These are phyloP conservation scores for Rhodotorula paludigena DNA, from an alignment of 768 basidiomycete species.

Conservation along the genomic window DNA sequence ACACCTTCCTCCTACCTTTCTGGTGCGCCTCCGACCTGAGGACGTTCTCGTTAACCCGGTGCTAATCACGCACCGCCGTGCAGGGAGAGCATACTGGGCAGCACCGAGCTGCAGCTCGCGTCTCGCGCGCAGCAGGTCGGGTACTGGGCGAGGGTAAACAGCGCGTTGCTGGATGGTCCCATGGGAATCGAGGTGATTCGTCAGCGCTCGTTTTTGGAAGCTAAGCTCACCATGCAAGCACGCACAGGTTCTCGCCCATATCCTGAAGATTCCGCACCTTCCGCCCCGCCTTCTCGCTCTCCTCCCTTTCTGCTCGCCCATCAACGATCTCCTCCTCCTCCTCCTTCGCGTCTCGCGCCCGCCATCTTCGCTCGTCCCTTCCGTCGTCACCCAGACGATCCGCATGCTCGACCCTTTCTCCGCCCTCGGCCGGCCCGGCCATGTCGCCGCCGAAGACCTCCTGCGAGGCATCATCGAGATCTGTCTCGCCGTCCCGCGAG, in stretches of 20 bases:
- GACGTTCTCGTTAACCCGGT: too few species aligned
- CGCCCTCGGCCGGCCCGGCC: conserved; percentile 66
- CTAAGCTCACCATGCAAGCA: conserved; percentile 2
- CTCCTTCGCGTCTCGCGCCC: conserved; percentile 55
- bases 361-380: conserved; percentile 53
- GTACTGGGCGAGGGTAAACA: conserved; percentile 91
- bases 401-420: conserved; percentile 74
- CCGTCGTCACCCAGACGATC: conserved; percentile 73
- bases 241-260: conserved; percentile 80
- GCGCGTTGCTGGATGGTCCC: conserved; percentile 70
- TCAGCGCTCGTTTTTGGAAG: neutral
- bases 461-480: conserved; percentile 92
- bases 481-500: conserved; percentile 50
- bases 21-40: too few species aligned
- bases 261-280: conserved; percentile 72
- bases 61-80: neutral
- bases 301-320: conserved; percentile 73
- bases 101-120: conserved; percentile 78
- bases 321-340: conserved; percentile 84
- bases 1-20: conserved; percentile 25
- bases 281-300: conserved; percentile 77
- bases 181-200: conserved; percentile 72
- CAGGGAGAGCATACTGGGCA: conserved; percentile 56
- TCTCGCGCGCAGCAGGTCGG: conserved; percentile 79
- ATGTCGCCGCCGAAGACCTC: conserved; percentile 80